phyloP scores from a whole-genome alignment of 148 eudicot species.

The Drosera capensis region DNA sequence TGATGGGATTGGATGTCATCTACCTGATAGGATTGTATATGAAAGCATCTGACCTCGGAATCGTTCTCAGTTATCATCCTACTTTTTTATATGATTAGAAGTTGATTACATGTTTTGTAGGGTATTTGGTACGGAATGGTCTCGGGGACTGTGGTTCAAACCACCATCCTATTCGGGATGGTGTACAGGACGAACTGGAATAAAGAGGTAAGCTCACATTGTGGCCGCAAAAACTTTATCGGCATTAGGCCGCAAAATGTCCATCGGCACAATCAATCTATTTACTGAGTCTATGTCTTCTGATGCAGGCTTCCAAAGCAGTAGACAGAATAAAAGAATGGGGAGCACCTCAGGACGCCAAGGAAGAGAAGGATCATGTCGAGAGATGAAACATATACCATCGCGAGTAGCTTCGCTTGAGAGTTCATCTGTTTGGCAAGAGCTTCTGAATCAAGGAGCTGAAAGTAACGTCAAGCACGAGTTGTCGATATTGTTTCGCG shows the following conservation, averaged over 20 bases:
- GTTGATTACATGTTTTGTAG: too few species aligned
- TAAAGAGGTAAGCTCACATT: constrained; percentile 22
- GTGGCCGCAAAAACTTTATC: neutral
- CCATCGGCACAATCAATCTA: neutral
- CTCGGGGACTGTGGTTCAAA: constrained; percentile 28
- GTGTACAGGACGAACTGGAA: constrained; percentile 34
- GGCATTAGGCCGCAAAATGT: neutral
- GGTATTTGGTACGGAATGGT: constrained; percentile 42
- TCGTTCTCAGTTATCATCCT: neutral
- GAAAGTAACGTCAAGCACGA: too few species aligned
- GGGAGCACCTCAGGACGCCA: constrained; percentile 13
- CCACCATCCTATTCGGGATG: constrained; percentile 13
- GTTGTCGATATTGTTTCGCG: too few species aligned
- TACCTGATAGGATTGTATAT: too few species aligned
- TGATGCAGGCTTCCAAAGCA: constrained; percentile 19
- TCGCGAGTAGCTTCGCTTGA: too few species aligned
- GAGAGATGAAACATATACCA: too few species aligned
- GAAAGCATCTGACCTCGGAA: too few species aligned
- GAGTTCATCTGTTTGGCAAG: too few species aligned
- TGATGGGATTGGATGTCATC: too few species aligned
- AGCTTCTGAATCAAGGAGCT: too few species aligned
- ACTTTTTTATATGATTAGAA: neutral
- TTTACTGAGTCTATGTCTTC: neutral
- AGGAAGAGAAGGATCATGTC: constrained; percentile 4
- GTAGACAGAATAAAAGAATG: constrained; percentile 17